Base-by-base conservation (phyloP, 257 asterid species). In the Fraxinus pennsylvanica region DNA sequence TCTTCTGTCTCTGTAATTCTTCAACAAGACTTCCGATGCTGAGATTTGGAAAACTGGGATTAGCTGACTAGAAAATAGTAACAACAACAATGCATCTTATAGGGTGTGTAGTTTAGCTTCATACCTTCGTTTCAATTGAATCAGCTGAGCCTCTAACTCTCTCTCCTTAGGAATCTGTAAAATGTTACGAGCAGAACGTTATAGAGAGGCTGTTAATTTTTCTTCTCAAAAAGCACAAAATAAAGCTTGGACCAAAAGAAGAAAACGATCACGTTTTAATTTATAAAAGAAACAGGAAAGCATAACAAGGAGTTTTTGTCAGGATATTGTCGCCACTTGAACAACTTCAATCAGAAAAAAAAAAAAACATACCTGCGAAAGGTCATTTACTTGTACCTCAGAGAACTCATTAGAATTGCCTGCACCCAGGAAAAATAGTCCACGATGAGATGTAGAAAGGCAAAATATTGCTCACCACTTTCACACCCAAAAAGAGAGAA, bases 61-160 rank as follows among this genome's bases (percentile, higher is more conserved):
- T 70, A 86, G 90, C 72, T 59, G 27, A 35, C 12, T 25, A 72
- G 45, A 57, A 74, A 71, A 10, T 25, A 8, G 61, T 76, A 30
- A 36, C 41, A 71, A 71, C 27, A 52, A 78, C 41, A 68, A 33
- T 35, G 39, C 52, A 54, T 54, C 41, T 19, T 17, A 25, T 14
- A 39, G 30, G 15, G 14, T n/a, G 52, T 0, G 50, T 38, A 73
- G 73, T 47, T 66, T 71, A 43, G 68, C 47, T 57, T 47, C 81
- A 32, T 90, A 96, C 99, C 97, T 90, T 80, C 92, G 96, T 79
- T 93, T 98, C 92, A 93, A 82, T 77, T 92, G 96, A 81, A 89
- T 84, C 88, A 87, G 91, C 88, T 85, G 94, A 61, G 91, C 79
- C 61, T 93, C 97, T 84, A 93, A 84, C 74, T 96, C 97, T 71